A percentile compares a stretch with the other conserved stretches of the same genome.
These are phyloP conservation scores for Verbascum thapsus DNA, from an alignment of 257 asterid species.

Conservation along the genomic window DNA sequence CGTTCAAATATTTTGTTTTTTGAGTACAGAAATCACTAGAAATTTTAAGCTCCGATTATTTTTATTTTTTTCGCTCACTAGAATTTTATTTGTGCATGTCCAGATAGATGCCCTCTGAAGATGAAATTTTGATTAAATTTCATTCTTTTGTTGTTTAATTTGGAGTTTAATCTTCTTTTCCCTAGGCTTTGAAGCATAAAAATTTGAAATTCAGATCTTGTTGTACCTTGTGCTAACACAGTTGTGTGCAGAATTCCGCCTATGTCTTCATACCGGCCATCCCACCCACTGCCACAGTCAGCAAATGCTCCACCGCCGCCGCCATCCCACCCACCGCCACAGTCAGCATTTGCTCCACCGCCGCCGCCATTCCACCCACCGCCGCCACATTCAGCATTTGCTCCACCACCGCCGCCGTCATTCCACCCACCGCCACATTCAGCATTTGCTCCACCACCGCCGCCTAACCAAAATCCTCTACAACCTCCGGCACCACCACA, in stretches of 20 bases:
- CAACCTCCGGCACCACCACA: slow-evolving; percentile 57
- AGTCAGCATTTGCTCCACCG: slow-evolving; percentile 49
- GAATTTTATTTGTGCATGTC: background rate
- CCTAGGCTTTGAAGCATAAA: background rate
- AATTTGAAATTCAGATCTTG: background rate
- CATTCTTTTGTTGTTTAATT: background rate
- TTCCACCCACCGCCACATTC: slow-evolving; percentile 74
- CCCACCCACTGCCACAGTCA: slow-evolving; percentile 69
- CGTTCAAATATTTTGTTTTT: no score
- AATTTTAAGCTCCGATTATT: background rate
- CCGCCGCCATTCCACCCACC: slow-evolving; percentile 91
- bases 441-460: slow-evolving; percentile 48
- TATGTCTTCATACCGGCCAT: slow-evolving; percentile 94
- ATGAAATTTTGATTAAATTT: background rate
- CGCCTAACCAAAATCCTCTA: slow-evolving; percentile 54
- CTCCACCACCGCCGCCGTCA: slow-evolving; percentile 66
- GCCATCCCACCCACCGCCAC: slow-evolving; percentile 70
- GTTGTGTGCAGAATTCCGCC: slow-evolving; percentile 23
- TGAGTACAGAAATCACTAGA: no score
- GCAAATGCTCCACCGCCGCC: slow-evolving; percentile 58
- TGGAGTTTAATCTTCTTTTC: background rate
- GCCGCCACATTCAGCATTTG: slow-evolving; percentile 49
- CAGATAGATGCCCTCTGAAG: background rate
- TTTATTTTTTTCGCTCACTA: background rate
- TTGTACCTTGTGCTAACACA: background rate